Conservation (phyloP, 2,329 filamentous ascomycete genomes). For the Chaetomium globosum region DNA sequence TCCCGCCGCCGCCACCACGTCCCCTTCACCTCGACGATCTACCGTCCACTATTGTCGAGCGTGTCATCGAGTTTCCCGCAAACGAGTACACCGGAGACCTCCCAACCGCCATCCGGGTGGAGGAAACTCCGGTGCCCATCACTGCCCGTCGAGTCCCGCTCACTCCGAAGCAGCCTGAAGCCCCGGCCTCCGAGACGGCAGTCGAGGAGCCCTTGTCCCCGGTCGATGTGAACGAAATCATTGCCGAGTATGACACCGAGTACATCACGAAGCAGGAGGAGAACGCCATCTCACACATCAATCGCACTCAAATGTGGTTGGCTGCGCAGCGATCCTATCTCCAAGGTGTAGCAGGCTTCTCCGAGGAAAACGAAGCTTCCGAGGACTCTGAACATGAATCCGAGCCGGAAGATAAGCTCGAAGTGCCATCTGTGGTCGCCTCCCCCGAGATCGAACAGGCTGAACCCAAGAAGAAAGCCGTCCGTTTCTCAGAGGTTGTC, state of each 20-base stretch:
- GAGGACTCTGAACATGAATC: constrained; percentile 41
- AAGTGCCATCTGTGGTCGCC: constrained; percentile 37
- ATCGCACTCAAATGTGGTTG: constrained; percentile 86
- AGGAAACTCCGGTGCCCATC: constrained; percentile 45
- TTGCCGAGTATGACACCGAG: constrained; percentile 71
- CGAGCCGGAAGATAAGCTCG: constrained; percentile 45
- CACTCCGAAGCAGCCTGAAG: constrained; percentile 35
- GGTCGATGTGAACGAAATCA: constrained; percentile 61
- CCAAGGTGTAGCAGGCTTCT: constrained; percentile 63
- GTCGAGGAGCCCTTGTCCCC: constrained; percentile 47
- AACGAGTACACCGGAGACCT: constrained; percentile 62
- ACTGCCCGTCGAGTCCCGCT: constrained; percentile 39
- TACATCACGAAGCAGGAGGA: constrained; percentile 75
- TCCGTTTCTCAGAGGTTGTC: constrained; percentile 68
- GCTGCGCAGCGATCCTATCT: constrained; percentile 78
- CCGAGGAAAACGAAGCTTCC: constrained; percentile 46
- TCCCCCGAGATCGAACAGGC: constrained; percentile 13
- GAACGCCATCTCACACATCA: constrained; percentile 71
- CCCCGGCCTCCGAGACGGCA: constrained; percentile 37
- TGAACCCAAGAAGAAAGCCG: constrained; percentile 66
- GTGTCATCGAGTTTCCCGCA: constrained; percentile 63
- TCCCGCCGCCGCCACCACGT: constrained; percentile 44
- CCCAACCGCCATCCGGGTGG: constrained; percentile 58
- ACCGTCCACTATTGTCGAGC: constrained; percentile 60
- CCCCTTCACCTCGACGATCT: constrained; percentile 44